Conservation (phyloP, 768 basidiomycete genomes). For the Fomitopsis pulvina region DNA sequence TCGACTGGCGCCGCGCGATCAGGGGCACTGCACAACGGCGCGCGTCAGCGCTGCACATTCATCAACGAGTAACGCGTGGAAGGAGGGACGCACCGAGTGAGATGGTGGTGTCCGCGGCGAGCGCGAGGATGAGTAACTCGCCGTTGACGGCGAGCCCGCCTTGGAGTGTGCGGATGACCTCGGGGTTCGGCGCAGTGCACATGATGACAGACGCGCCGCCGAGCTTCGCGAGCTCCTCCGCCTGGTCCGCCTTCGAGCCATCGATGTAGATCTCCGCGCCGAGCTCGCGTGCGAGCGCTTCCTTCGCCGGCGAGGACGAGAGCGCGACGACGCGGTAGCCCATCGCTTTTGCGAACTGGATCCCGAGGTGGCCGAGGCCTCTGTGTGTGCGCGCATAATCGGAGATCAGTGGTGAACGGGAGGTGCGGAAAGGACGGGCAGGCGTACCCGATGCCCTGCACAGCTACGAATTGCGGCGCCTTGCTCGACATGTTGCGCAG, state of each 20-base stretch:
- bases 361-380: constrained; percentile 28
- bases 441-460: constrained; percentile 30
- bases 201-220: constrained; percentile 34
- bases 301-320: constrained; percentile 25
- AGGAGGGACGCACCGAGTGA: constrained; percentile 11
- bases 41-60: constrained; percentile 4
- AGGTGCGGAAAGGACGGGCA: not conserved
- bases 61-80: not conserved
- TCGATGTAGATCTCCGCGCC: constrained; percentile 34
- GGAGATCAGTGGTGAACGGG: too few relatives aligned
- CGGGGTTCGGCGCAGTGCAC: constrained; percentile 24
- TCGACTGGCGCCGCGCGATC: constrained; percentile 16
- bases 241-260: constrained; percentile 20
- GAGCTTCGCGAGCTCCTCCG: constrained; percentile 26
- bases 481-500: constrained; percentile 23
- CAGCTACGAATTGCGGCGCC: constrained; percentile 29
- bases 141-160: constrained; percentile 17
- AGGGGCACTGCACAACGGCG: constrained; percentile 7
- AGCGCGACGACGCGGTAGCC: constrained; percentile 32
- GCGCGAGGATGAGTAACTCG: constrained; percentile 16
- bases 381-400: constrained; percentile 2
- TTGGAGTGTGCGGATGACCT: constrained; percentile 12
- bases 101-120: constrained; percentile 13
- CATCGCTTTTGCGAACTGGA: constrained; percentile 28
- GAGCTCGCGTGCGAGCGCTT: constrained; percentile 26